Evolutionary conservation across 495 filamentous ascomycete species (phyloP).

Genomic region (Friedmanniomyces simplex): DNA sequence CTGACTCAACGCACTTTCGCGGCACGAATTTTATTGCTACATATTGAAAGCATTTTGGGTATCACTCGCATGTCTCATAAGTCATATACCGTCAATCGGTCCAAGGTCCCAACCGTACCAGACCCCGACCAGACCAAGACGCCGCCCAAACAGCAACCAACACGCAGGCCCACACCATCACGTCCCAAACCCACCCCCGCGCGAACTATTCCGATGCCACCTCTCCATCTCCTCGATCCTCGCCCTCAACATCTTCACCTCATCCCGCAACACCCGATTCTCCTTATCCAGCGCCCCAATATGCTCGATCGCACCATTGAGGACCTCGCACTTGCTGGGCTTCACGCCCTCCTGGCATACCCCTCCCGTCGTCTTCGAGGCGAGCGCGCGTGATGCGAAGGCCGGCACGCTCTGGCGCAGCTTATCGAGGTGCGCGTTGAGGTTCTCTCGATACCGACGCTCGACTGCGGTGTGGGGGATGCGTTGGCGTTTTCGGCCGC

Average conservation of each 20-base stretch:
- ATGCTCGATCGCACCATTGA: constrained; percentile 18
- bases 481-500: constrained; percentile 15
- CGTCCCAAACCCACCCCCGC: background rate
- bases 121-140: background rate
- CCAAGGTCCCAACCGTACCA: background rate
- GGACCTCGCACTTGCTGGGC: constrained; percentile 21
- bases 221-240: constrained; percentile 8
- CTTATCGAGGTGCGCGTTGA: constrained; percentile 20
- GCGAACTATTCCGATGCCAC: background rate
- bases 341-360: constrained; percentile 1
- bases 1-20: no score
- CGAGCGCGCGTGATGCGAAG: background rate
- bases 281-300: constrained; percentile 9
- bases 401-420: constrained; percentile 13
- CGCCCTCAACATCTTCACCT: background rate
- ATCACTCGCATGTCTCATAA: background rate
- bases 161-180: background rate
- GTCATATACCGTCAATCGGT: background rate
- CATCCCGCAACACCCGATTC: constrained; percentile 2
- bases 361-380: background rate
- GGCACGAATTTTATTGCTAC: no score
- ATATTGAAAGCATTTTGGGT: constrained; percentile 10
- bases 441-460: constrained; percentile 21
- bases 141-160: background rate
- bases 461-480: constrained; percentile 22